Evolutionary conservation across 2,329 filamentous ascomycete genomes (phyloP).

Genomic region (Exophiala aquamarina): DNA sequence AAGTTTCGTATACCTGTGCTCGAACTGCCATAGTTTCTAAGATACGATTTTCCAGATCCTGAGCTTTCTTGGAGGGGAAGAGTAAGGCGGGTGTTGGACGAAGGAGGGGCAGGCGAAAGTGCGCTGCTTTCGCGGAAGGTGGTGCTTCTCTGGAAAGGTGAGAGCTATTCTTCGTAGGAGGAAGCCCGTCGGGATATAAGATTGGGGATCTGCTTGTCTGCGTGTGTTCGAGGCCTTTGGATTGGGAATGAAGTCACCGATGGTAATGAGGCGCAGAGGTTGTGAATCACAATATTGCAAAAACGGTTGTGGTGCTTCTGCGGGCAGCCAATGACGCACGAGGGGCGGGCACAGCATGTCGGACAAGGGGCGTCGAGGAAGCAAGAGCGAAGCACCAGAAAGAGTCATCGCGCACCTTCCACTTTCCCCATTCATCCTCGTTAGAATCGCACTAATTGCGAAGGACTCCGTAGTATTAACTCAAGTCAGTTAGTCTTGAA

Average conservation of each 20-base stretch:
- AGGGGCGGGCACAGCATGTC: too few relatives aligned
- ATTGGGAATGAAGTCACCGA: too few relatives aligned
- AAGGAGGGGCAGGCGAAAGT: neutral
- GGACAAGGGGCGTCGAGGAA: too few relatives aligned
- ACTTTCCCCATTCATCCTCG: neutral
- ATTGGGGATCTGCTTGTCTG: too few relatives aligned
- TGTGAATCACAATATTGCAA: too few relatives aligned
- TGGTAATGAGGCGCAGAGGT: neutral
- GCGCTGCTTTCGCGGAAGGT: too few relatives aligned
- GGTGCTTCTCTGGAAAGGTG: too few relatives aligned
- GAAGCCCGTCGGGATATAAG: neutral
- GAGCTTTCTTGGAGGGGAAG: neutral
- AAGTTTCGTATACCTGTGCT: constrained; percentile 15
- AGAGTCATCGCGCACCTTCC: constrained; percentile 5
- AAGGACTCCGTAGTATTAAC: too few relatives aligned
- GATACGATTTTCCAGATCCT: neutral
- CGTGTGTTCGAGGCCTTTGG: too few relatives aligned
- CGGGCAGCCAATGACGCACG: constrained; percentile 3
- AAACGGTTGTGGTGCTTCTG: too few relatives aligned
- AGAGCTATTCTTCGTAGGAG: neutral
- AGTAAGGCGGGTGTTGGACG: neutral
- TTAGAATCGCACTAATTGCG: too few relatives aligned
- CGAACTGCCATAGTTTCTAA: constrained; percentile 19
- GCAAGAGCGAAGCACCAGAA: neutral
- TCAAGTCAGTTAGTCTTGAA: too few relatives aligned